phyloP scores from a whole-genome alignment of 495 filamentous ascomycete species.

The Aspergillus kassunensis region DNA sequence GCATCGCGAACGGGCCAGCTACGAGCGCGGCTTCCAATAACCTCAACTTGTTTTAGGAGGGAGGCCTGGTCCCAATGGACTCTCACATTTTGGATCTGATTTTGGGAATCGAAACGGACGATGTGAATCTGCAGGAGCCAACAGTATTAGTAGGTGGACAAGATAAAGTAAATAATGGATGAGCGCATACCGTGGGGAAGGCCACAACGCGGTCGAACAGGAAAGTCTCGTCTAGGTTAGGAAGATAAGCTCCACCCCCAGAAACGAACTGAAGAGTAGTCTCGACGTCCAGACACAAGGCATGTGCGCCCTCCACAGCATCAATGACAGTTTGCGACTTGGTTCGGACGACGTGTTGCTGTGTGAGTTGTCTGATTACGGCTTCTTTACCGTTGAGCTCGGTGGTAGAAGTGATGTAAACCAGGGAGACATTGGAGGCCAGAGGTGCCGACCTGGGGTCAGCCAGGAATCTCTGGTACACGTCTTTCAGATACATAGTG shows the following conservation, averaged over 20 bases:
- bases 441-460: constrained; percentile 62
- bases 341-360: constrained; percentile 65
- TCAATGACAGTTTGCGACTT: constrained; percentile 70
- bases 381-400: constrained; percentile 62
- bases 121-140: constrained; percentile 71
- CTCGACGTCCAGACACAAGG: constrained; percentile 72
- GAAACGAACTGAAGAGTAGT: constrained; percentile 76
- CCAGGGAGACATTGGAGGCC: constrained; percentile 66
- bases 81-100: constrained; percentile 79
- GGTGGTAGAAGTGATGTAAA: constrained; percentile 90
- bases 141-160: background rate
- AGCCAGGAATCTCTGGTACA: constrained; percentile 77
- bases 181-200: constrained; percentile 67
- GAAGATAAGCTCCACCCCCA: constrained; percentile 84
- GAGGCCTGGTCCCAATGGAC: constrained; percentile 94
- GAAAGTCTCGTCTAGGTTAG: constrained; percentile 91
- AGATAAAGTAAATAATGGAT: background rate
- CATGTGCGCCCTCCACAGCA: constrained; percentile 64
- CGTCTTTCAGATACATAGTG: constrained; percentile 57
- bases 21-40: constrained; percentile 82
- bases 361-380: constrained; percentile 73
- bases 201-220: constrained; percentile 75
- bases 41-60: constrained; percentile 85
- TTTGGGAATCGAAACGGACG: constrained; percentile 71
- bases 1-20: constrained; percentile 94